Percentiles rank a stretch among this genome's conserved stretches.
Conservation (phyloP, 164 flowering plant genomes). For the Liriodendron chinense region DNA sequence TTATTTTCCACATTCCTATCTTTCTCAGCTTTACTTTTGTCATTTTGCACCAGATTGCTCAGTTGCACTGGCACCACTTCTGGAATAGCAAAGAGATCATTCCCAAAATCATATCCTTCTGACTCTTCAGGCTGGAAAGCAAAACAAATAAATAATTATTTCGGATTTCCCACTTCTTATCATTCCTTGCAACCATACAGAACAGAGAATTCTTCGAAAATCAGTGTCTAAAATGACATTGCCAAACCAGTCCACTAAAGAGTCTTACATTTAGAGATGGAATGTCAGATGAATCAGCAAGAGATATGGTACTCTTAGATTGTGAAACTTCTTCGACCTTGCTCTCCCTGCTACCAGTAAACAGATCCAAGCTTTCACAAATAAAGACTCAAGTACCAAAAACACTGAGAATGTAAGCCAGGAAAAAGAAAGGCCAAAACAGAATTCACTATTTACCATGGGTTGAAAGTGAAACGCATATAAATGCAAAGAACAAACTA, state of each 20-base stretch:
- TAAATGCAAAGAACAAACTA: too few relatives aligned
- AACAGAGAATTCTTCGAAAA: background rate
- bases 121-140: slow-evolving; percentile 58
- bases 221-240: background rate
- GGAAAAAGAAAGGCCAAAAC: background rate
- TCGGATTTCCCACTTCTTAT: background rate
- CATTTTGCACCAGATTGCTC: slow-evolving; percentile 30
- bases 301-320: slow-evolving; percentile 37
- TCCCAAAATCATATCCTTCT: slow-evolving; percentile 91
- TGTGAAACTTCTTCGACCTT: slow-evolving; percentile 42
- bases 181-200: background rate
- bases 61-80: slow-evolving; percentile 50
- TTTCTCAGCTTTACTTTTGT: slow-evolving; percentile 18
- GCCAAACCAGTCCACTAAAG: background rate
- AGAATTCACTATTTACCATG: background rate
- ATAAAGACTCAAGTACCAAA: background rate
- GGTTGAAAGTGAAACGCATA: background rate
- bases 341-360: slow-evolving; percentile 44
- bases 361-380: background rate
- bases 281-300: slow-evolving; percentile 43
- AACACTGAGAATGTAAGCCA: background rate
- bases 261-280: slow-evolving; percentile 47
- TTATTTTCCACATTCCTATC: slow-evolving; percentile 81
- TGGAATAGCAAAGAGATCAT: slow-evolving; percentile 83
- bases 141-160: background rate